These are phyloP conservation scores for Vaccinium macrocarpon DNA, from an alignment of 148 eudicot genomes.

Conservation along the genomic window DNA sequence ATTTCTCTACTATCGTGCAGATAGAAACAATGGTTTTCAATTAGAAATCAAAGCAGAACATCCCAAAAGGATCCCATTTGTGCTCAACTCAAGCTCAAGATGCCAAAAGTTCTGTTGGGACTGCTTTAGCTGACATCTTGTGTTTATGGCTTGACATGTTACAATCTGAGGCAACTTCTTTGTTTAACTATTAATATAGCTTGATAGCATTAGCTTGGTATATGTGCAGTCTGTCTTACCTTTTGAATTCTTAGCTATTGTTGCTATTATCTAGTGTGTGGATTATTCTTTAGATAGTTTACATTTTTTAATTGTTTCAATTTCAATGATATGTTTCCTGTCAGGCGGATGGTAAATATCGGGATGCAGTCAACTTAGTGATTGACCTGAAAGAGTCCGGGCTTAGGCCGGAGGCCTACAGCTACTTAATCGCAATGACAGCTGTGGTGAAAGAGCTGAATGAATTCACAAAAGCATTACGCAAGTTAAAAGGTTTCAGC, in stretches of 20 bases:
- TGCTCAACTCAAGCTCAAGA: not conserved
- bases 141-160: not conserved
- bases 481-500: conserved; percentile 61
- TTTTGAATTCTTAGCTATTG: not conserved
- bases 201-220: not conserved
- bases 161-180: not conserved
- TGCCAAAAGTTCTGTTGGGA: not conserved
- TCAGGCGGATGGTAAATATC: conserved; percentile 77
- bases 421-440: conserved; percentile 84
- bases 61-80: not conserved
- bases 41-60: not conserved
- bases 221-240: not conserved
- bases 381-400: conserved; percentile 57
- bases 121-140: not conserved
- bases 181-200: conserved; percentile 7
- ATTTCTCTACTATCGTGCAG: not conserved
- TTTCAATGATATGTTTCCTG: not conserved
- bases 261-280: not conserved
- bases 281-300: not conserved
- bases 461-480: conserved; percentile 71
- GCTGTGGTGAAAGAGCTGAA: conserved; percentile 84
- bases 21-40: not conserved
- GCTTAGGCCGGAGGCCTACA: conserved; percentile 74
- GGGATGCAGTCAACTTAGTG: conserved; percentile 73
- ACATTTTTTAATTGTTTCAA: not conserved